Base-by-base conservation (phyloP, 78 protist species). In the Polysphondylium violaceum region DNA sequence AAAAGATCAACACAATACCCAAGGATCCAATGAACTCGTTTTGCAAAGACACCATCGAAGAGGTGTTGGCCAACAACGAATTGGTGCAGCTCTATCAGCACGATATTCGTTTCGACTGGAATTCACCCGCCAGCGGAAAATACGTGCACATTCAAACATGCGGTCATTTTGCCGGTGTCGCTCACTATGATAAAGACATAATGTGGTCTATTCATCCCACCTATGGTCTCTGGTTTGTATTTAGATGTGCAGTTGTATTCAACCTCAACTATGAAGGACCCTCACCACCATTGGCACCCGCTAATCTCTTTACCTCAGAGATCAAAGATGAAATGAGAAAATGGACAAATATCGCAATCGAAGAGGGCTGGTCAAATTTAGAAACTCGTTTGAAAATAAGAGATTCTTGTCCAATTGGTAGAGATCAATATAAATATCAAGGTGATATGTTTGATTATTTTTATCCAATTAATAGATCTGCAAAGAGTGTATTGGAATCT, bases 171-270 rank as follows among this genome's bases (percentile, higher is more conserved):
- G 78, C 86, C 21, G 94, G 94, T 53, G 65, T 77, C 6, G 94
- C 94, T 0, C 19, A 77, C 36, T 88, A 88, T 29, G 94, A 88
- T 47, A 43, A 53, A 16, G 94, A 88, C n/a, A 72, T 77, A 3
- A 77, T 88, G 88, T 88, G 94, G 94, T 35, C 71, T 35, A 38
- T 88, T 19, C 94, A 88, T 53, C 94, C 86, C 1, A 41, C 21
- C 27, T 88, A 88, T 53, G 94, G 94, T 8, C 58, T 88, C 5
- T 88, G 94, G 94, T 88, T 88, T 51, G 94, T 88, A 3, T 88
- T 77, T 53, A 17, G 94, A 23, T 61, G 76, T 31, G 63, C 68
- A 12, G 40, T 88, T 23, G 67, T 88, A 0, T 60, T 88, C 21
- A 65, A 76, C 56, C 43, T 65, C 25, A 27, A 59, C 0, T 88